phyloP scores from a whole-genome alignment of 768 basidiomycete genomes.

The Psilocybe sp. region DNA sequence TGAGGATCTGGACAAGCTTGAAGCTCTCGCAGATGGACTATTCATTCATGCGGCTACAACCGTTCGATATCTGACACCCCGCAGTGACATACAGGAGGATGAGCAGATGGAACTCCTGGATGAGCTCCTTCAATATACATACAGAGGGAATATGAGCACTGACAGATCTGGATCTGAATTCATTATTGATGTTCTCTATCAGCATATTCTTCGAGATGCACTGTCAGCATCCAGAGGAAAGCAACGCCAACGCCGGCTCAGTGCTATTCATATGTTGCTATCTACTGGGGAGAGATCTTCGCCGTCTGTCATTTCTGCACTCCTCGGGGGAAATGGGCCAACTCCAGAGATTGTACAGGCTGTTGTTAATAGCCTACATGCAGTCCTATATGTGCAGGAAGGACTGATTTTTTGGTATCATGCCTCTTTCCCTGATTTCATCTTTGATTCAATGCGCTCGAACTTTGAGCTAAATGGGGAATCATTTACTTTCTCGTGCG shows the following conservation, averaged over 20 bases:
- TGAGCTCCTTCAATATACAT: too few species aligned
- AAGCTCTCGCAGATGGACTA: constrained; percentile 14
- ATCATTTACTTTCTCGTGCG: too few species aligned
- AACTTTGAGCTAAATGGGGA: too few species aligned
- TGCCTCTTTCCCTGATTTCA: constrained; percentile 9
- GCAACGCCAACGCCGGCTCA: too few species aligned
- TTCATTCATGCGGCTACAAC: constrained; percentile 28
- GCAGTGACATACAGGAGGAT: neutral
- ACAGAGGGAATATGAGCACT: too few species aligned
- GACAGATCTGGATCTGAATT: too few species aligned
- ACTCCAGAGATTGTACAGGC: neutral
- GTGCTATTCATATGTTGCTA: too few species aligned
- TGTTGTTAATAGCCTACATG: constrained; percentile 1
- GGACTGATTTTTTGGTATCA: constrained; percentile 6
- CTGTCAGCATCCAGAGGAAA: too few species aligned
- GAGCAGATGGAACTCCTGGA: neutral
- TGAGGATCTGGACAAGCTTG: constrained; percentile 4
- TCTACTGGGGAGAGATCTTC: constrained; percentile 2
- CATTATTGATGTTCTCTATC: too few species aligned
- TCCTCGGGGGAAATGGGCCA: neutral
- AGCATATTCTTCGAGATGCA: too few species aligned
- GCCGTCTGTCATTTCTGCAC: neutral
- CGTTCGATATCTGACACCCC: constrained; percentile 13
- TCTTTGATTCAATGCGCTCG: constrained; percentile 3
- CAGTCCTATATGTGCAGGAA: constrained; percentile 7